phyloP scores from a whole-genome alignment of 305 asterid genomes.

The Andrographis paniculata region DNA sequence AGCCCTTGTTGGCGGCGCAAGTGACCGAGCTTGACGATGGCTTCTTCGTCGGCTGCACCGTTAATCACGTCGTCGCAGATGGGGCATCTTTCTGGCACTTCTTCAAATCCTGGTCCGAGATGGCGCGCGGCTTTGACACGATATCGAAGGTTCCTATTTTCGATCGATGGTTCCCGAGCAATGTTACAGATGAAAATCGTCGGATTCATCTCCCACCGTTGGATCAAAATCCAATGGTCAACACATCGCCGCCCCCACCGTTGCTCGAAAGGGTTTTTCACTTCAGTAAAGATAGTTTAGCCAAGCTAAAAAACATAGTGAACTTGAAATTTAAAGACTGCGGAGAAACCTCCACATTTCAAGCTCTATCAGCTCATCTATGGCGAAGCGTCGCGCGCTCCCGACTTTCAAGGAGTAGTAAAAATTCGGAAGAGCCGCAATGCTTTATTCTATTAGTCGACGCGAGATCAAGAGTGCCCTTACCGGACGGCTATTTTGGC shows the following conservation, averaged over 20 bases:
- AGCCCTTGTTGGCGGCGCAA: slow-evolving; percentile 27
- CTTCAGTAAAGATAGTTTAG: slow-evolving; percentile 22
- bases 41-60: slow-evolving; percentile 25
- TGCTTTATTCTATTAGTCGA: not conserved
- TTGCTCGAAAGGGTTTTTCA: slow-evolving; percentile 24
- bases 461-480: slow-evolving; percentile 20
- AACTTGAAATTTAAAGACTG: slow-evolving; percentile 10
- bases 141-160: not conserved
- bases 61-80: slow-evolving; percentile 26
- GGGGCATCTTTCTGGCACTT: slow-evolving; percentile 37
- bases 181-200: slow-evolving; percentile 1
- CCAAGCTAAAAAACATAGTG: slow-evolving; percentile 23
- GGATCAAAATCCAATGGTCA: not conserved
- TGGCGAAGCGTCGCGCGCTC: slow-evolving; percentile 23
- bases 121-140: slow-evolving; percentile 21
- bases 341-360: slow-evolving; percentile 16
- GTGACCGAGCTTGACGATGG: slow-evolving; percentile 33
- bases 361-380: slow-evolving; percentile 22
- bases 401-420: not conserved
- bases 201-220: slow-evolving; percentile 11
- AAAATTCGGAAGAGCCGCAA: not conserved
- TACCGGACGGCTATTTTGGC: slow-evolving; percentile 33
- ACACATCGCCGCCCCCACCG: slow-evolving; percentile 5
- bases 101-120: slow-evolving; percentile 36
- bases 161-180: not conserved